Evolutionary conservation across 176 grass and related monocot genomes (phyloP).

Genomic region (Musa beccarii): DNA sequence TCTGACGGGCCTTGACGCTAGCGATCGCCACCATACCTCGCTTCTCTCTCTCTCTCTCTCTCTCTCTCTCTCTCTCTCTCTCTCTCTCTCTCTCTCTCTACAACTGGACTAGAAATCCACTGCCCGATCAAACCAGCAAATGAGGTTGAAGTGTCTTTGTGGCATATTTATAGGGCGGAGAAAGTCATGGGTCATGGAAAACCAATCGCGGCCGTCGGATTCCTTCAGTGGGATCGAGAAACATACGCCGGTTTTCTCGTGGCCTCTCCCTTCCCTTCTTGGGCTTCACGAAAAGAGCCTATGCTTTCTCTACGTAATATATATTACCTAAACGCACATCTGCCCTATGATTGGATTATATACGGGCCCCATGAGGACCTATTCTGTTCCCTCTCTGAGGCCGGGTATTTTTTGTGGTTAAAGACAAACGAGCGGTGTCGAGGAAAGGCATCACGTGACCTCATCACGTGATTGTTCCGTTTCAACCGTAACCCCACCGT

Average conservation of each 20-base stretch:
- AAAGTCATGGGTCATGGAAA: conserved; percentile 19
- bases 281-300: not conserved
- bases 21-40: conserved; percentile 34
- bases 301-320: not conserved
- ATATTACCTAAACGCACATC: too few relatives aligned
- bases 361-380: too few relatives aligned
- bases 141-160: too few relatives aligned
- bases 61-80: conserved; percentile 7
- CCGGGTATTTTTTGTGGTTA: too few relatives aligned
- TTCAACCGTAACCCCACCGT: too few relatives aligned
- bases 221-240: conserved; percentile 10
- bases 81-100: not conserved
- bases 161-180: conserved; percentile 3
- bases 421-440: too few relatives aligned
- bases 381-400: too few relatives aligned
- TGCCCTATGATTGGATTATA: too few relatives aligned
- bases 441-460: too few relatives aligned
- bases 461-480: too few relatives aligned
- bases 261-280: not conserved
- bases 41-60: conserved; percentile 3
- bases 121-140: too few relatives aligned
- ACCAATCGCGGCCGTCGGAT: conserved; percentile 39
- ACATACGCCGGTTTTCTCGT: not conserved
- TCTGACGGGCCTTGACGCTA: conserved; percentile 71
- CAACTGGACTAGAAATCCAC: not conserved